These are phyloP conservation scores for Epichloe gansuensis DNA, from an alignment of 2,329 filamentous ascomycete genomes.

Conservation along the genomic window DNA sequence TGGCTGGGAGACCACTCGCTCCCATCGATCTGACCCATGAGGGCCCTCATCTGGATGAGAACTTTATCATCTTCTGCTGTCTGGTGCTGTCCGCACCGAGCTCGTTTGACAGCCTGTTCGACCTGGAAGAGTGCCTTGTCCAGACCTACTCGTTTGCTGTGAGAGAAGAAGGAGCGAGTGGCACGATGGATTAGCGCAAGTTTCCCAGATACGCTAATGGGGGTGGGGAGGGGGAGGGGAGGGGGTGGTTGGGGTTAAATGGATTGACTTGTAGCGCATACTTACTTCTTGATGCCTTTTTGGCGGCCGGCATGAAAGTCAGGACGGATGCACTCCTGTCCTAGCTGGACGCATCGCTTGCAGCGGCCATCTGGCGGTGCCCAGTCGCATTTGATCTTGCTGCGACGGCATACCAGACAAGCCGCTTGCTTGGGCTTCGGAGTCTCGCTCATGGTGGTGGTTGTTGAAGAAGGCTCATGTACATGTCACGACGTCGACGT, in stretches of 20 bases:
- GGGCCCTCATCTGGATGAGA: slow-evolving; percentile 29
- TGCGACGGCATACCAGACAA: slow-evolving; percentile 51
- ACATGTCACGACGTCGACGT: background rate
- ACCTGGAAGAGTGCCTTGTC: slow-evolving; percentile 66
- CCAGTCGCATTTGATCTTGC: slow-evolving; percentile 57
- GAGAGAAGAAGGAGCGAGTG: background rate
- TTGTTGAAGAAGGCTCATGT: background rate
- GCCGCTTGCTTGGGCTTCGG: slow-evolving; percentile 33
- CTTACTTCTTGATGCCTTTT: slow-evolving; percentile 72
- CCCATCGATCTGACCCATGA: slow-evolving; percentile 22
- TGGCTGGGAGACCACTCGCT: slow-evolving; percentile 8
- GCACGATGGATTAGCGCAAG: background rate
- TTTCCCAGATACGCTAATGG: too few species aligned
- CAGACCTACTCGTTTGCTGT: slow-evolving; percentile 59
- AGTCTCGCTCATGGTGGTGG: slow-evolving; percentile 7
- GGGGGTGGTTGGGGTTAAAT: too few species aligned
- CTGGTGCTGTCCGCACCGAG: slow-evolving; percentile 30
- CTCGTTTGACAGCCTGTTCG: slow-evolving; percentile 53
- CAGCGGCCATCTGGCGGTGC: slow-evolving; percentile 39
- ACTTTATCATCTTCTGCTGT: slow-evolving; percentile 33
- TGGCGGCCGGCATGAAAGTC: slow-evolving; percentile 62
- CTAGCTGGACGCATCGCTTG: slow-evolving; percentile 47
- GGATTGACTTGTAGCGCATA: slow-evolving; percentile 20
- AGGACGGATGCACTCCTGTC: slow-evolving; percentile 53
- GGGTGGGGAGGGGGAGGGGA: too few species aligned